Evolutionary conservation across 2,329 filamentous ascomycete species (phyloP), one percentile per base, ranked within the genome.

Genomic region (Gnomoniopsis sp.): DNA sequence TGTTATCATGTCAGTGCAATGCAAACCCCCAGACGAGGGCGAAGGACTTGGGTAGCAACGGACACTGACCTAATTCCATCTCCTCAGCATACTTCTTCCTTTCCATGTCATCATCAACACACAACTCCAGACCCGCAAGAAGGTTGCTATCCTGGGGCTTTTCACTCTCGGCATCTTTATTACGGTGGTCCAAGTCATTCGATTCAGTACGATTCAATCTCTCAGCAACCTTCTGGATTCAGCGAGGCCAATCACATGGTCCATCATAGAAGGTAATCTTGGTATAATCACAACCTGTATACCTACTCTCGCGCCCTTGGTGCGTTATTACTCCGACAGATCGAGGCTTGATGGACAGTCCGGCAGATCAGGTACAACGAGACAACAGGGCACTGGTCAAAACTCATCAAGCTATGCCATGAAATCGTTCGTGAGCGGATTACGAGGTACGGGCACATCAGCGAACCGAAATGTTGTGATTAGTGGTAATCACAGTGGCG

Each of bases 111-210:
- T 79, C 8, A 54, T 74, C 36, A 67, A 66, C 15, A 69, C 72
- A 1, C 70, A 71, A 43, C 38, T 52, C 36, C 34, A 41, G 26
- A 64, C 57, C 0, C 71, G 72, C 23, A 76, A 75, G 52, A 79
- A 80, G 66, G 48, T 74, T 3, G 71, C 77, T 3, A 69, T 81
- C 0, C 68, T 74, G 0, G 68, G 67, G 6, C 69, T 81, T 30
- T 81, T 81, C 64, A 70, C 72, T 2, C 71, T 83, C 23, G 80
- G 79, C n/a, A 67, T 77, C 53, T 81, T 82, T 68, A 74, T 82
- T 47, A 79, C 77, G 6, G 62, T 78, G 49, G 78, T 81, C 57
- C 79, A 82, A 63, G 74, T 79, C 57, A 72, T 82, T 60, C 79
- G 79, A 15, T 78, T 82, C 58, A 73, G 76, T 57, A 79, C 76